These are phyloP conservation scores for Tetracladium setigerum DNA, from an alignment of 495 filamentous ascomycete genomes.

Conservation along the genomic window DNA sequence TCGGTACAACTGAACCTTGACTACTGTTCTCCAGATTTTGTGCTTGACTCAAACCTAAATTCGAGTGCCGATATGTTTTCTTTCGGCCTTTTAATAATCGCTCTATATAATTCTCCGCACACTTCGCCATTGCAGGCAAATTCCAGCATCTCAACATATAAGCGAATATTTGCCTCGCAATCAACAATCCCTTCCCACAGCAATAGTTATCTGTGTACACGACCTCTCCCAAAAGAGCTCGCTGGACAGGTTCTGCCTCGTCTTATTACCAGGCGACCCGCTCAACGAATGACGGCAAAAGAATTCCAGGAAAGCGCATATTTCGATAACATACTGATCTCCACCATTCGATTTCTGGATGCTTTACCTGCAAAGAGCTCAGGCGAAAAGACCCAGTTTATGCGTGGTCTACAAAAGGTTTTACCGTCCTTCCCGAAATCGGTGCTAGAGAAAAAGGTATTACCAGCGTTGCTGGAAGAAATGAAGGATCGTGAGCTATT, in stretches of 20 bases:
- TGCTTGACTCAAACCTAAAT: constrained; percentile 77
- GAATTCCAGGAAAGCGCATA: constrained; percentile 93
- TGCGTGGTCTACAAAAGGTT: constrained; percentile 80
- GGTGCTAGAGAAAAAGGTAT: constrained; percentile 88
- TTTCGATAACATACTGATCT: constrained; percentile 94
- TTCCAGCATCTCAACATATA: constrained; percentile 71
- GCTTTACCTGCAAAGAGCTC: constrained; percentile 83
- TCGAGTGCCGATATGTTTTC: constrained; percentile 84
- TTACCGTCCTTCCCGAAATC: constrained; percentile 84
- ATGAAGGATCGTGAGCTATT: constrained; percentile 83
- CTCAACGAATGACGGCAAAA: constrained; percentile 76
- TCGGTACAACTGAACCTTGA: constrained; percentile 86
- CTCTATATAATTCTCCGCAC: constrained; percentile 91
- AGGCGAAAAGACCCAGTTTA: constrained; percentile 83
- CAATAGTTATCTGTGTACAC: constrained; percentile 79
- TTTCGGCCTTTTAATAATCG: constrained; percentile 77
- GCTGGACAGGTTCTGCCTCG: constrained; percentile 65
- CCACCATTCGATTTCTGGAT: constrained; percentile 91
- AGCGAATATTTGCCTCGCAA: constrained; percentile 67
- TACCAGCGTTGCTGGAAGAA: constrained; percentile 84
- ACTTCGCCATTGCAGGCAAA: constrained; percentile 75
- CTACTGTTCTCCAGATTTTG: constrained; percentile 90
- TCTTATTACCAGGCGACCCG: constrained; percentile 78
- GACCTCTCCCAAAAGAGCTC: constrained; percentile 73
- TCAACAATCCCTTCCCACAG: constrained; percentile 64